A percentile compares a stretch with the other conserved stretches of the same genome.
Conservation (phyloP, 345 rosid genomes). For the Aquilaria sinensis region DNA sequence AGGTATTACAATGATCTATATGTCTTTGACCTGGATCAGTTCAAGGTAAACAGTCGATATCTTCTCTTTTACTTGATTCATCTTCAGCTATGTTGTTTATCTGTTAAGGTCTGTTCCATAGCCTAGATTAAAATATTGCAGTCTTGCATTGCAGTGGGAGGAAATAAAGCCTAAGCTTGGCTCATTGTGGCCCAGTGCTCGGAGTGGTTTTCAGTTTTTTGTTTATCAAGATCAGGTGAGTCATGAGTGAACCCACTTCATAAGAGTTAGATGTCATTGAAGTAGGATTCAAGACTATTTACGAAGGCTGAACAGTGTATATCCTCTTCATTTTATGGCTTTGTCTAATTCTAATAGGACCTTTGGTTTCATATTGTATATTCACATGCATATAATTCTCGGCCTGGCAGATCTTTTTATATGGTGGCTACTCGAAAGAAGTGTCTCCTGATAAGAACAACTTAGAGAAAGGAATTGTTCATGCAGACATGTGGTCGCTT, state of each 20-base stretch:
- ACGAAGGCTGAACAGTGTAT: not conserved
- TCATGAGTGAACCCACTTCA: constrained; percentile 14
- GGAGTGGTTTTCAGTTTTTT: constrained; percentile 92
- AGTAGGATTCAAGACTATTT: not conserved
- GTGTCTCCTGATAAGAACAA: constrained; percentile 66
- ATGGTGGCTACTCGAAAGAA: constrained; percentile 96
- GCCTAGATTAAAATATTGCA: constrained; percentile 17
- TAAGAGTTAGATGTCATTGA: not conserved
- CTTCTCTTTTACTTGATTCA: constrained; percentile 3
- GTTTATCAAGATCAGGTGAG: constrained; percentile 87
- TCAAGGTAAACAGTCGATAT: constrained; percentile 51
- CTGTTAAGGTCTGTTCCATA: not conserved
- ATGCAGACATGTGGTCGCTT: constrained; percentile 93
- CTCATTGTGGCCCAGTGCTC: constrained; percentile 89
- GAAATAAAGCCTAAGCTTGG: constrained; percentile 94
- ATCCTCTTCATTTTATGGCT: not conserved
- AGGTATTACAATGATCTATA: constrained; percentile 82
- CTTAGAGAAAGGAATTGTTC: constrained; percentile 90
- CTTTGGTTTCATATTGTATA: not conserved
- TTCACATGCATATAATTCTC: constrained; percentile 4
- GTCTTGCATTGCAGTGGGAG: constrained; percentile 70
- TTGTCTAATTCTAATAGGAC: not conserved
- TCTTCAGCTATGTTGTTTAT: not conserved
- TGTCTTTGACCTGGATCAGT: constrained; percentile 84
- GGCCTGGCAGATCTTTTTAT: constrained; percentile 56